These are phyloP conservation scores for Marasmius oreades DNA, from an alignment of 1,284 basidiomycete species.

Conservation along the genomic window DNA sequence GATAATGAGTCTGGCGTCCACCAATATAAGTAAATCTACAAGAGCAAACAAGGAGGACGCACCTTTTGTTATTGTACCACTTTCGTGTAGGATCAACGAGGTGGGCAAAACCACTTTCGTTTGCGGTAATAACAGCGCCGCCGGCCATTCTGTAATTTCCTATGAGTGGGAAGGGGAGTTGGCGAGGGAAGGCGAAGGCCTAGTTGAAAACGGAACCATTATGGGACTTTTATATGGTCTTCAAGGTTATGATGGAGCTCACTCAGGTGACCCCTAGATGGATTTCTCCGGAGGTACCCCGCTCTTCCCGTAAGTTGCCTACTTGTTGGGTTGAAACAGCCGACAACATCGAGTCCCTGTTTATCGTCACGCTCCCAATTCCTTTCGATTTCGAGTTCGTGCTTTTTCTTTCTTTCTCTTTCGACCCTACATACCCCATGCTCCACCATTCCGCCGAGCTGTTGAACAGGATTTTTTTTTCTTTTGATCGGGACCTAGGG, in stretches of 20 bases:
- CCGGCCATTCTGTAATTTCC: conserved; percentile 37
- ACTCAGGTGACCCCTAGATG: conserved; percentile 27
- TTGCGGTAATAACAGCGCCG: conserved; percentile 42
- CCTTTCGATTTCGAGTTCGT: too few species aligned
- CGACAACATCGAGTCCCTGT: too few species aligned
- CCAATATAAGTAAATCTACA: not conserved
- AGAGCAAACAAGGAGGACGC: conserved; percentile 16
- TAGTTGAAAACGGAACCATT: conserved; percentile 6
- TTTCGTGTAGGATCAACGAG: conserved; percentile 61
- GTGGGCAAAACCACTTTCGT: conserved; percentile 42
- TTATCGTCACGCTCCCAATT: too few species aligned
- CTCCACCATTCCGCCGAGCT: too few species aligned
- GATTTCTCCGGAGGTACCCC: conserved; percentile 45
- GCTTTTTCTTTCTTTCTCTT: too few species aligned
- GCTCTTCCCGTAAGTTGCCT: conserved; percentile 9
- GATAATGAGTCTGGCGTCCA: conserved; percentile 44
- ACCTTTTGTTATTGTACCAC: conserved; percentile 75
- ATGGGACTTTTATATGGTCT: not conserved
- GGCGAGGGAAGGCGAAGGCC: conserved; percentile 22
- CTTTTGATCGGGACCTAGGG: too few species aligned
- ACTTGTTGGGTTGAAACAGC: not conserved
- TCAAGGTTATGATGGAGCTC: conserved; percentile 14
- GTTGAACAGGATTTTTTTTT: too few species aligned
- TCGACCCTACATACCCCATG: too few species aligned
- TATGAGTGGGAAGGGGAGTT: conserved; percentile 27